Conservation (phyloP, 2,329 filamentous ascomycete species). For the Fusarium musae region DNA sequence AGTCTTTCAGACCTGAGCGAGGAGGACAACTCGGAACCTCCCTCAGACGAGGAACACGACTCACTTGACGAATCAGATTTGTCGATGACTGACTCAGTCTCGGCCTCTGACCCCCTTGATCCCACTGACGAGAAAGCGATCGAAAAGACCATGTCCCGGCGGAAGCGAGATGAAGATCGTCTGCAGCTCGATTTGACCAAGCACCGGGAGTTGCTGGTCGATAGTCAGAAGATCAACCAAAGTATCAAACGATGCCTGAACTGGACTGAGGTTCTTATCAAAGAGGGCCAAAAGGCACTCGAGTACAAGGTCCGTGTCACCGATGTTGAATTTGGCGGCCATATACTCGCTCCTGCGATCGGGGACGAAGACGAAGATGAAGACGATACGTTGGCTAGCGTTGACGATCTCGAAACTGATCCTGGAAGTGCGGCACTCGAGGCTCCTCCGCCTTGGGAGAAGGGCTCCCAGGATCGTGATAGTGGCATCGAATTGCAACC, state of each 20-base stretch:
- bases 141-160: constrained; percentile 54
- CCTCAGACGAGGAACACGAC: constrained; percentile 56
- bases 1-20: constrained; percentile 62
- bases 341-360: constrained; percentile 76
- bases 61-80: constrained; percentile 64
- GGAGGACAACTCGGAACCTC: constrained; percentile 49
- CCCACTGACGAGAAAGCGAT: constrained; percentile 48
- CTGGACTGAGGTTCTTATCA: constrained; percentile 91
- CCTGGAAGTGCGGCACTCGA: constrained; percentile 36
- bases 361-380: constrained; percentile 59
- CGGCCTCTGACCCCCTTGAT: constrained; percentile 51
- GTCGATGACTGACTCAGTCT: constrained; percentile 54
- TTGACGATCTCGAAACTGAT: constrained; percentile 35
- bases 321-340: constrained; percentile 84
- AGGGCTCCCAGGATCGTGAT: constrained; percentile 60
- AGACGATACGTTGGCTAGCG: constrained; percentile 34
- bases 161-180: constrained; percentile 82
- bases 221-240: constrained; percentile 95
- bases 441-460: constrained; percentile 48
- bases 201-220: constrained; percentile 87
- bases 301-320: constrained; percentile 82
- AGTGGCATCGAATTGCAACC: constrained; percentile 62
- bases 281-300: constrained; percentile 86
- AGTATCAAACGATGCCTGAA: constrained; percentile 89
- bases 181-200: constrained; percentile 87